These are phyloP conservation scores for Clavispora santaluciae DNA, from an alignment of 805 yeast species.

Conservation along the genomic window DNA sequence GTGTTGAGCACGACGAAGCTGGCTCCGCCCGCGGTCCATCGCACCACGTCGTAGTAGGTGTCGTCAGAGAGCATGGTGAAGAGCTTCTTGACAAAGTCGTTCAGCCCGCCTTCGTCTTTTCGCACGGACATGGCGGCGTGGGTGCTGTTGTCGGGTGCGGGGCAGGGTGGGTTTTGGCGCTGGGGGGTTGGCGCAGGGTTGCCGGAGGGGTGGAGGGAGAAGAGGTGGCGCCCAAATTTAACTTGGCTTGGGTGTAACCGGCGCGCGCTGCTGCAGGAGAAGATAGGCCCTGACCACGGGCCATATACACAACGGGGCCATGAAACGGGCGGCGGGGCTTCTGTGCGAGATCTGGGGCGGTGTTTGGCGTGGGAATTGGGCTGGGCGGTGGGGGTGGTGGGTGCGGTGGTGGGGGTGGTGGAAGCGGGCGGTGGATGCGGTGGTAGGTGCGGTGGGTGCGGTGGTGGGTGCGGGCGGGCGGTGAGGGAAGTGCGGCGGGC, in stretches of 20 bases:
- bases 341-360: not conserved
- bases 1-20: constrained; percentile 87
- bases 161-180: too few relatives aligned
- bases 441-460: too few relatives aligned
- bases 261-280: constrained; percentile 1
- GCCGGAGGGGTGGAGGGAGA: not conserved
- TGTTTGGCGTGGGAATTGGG: not conserved
- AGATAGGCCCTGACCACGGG: not conserved
- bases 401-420: too few relatives aligned
- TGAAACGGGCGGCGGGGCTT: not conserved
- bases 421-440: too few relatives aligned
- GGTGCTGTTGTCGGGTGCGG: too few relatives aligned
- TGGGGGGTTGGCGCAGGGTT: too few relatives aligned
- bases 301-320: not conserved
- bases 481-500: too few relatives aligned
- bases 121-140: not conserved
- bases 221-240: not conserved
- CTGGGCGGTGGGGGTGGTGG: too few relatives aligned
- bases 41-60: constrained; percentile 66
- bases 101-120: constrained; percentile 43
- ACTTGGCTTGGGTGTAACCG: not conserved
- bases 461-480: too few relatives aligned
- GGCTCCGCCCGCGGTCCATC: constrained; percentile 85
- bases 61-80: constrained; percentile 84
- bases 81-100: constrained; percentile 73